Base-by-base conservation (phyloP, 805 yeast genomes). In the Starmerella ratchasimensis region DNA sequence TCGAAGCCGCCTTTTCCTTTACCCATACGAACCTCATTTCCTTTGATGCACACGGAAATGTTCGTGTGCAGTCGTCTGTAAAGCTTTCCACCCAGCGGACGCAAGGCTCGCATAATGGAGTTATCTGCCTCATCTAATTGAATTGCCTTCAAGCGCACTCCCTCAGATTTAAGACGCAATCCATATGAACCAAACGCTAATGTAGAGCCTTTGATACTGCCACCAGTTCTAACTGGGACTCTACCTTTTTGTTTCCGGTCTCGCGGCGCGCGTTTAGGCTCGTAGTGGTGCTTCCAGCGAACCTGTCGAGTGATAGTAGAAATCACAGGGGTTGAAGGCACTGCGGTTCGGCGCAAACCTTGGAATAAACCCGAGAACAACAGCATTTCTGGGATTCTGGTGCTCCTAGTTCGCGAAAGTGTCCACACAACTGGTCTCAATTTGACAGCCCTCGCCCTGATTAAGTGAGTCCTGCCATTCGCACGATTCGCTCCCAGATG, bases 21-120 rank as follows among this genome's bases (percentile, higher is more conserved):
- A 67, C 98, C 98, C 98, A 90, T 90, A 76, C 98, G 90, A 9
- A 95, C 83, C 59, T 90, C 95, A 59, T 90, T 90, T 64, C 98
- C 98, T 64, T 90, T 90, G 44, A 81, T 74, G 61, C 95, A 84
- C 10, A 90, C 93, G 0, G 97, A 90, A 37, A 83, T 70, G 56
- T 80, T 78, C 17, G 94, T 79, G 35, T 76, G 73, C 39, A 86
- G 66, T 55, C 97, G 72, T 50, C 88, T 76, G 69, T 79, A 76
- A 37, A 84, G 64, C 48, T 70, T 63, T 28, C 93, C 93, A 33
- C 57, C 54, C 31, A 76, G 63, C 14, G 86, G 82, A 59, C 94
- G 74, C 53, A 84, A 75, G 43, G 76, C 74, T 61, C 94, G 73
- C 74, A 75, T 74, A 42, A 86, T 68, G 28, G 84, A 80, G 52